These are phyloP conservation scores for Phyllosticta citriasiana DNA, from an alignment of 2,329 filamentous ascomycete species.

Conservation along the genomic window DNA sequence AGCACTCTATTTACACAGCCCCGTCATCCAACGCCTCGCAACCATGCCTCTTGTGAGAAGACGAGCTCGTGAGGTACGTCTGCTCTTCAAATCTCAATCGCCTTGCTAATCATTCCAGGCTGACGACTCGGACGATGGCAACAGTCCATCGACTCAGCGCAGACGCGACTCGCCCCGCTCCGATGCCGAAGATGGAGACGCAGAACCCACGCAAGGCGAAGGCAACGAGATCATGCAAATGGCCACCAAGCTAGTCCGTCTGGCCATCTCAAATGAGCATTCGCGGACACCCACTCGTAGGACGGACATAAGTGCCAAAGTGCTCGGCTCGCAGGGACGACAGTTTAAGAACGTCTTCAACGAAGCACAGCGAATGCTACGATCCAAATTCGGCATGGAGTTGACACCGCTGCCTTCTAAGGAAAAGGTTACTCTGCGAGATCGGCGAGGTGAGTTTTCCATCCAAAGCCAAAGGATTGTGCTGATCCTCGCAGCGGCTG, in stretches of 20 bases:
- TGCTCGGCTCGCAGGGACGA: conserved; percentile 59
- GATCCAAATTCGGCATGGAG: conserved; percentile 78
- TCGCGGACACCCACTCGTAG: conserved; percentile 48
- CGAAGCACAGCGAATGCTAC: conserved; percentile 62
- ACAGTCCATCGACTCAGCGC: conserved; percentile 4
- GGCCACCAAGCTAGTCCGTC: conserved; percentile 52
- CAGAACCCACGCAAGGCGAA: not conserved
- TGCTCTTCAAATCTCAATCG: not conserved
- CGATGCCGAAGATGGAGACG: conserved; percentile 1
- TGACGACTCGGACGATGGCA: not conserved
- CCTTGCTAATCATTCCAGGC: not conserved
- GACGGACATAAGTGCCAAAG: conserved; percentile 50
- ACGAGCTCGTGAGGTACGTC: conserved; percentile 11
- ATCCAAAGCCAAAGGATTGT: not conserved
- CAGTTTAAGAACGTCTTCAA: conserved; percentile 71
- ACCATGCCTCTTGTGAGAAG: not conserved
- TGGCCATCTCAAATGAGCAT: conserved; percentile 52
- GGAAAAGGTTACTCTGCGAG: conserved; percentile 72
- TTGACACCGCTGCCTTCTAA: conserved; percentile 70
- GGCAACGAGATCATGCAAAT: conserved; percentile 25
- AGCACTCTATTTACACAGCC: not conserved
- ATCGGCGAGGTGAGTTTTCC: conserved; percentile 56
- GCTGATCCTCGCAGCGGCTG: conserved; percentile 29
- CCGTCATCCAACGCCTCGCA: not conserved
- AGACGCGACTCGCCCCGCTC: conserved; percentile 4